These are phyloP conservation scores for Lojkania enalia DNA, from an alignment of 2,329 filamentous ascomycete species.

Conservation along the genomic window DNA sequence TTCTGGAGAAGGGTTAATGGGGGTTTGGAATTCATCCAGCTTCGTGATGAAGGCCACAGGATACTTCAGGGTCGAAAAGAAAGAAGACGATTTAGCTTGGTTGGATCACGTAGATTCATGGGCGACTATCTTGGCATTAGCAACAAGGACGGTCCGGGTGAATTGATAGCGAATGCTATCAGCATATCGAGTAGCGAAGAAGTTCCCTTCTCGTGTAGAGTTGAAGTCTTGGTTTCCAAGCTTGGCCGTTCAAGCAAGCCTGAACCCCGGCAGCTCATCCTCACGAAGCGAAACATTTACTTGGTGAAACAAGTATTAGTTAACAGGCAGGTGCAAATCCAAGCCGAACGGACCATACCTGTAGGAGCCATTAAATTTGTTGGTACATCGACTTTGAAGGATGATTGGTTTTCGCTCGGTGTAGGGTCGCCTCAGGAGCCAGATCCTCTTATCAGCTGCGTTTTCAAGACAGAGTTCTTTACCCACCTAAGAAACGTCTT, in stretches of 20 bases:
- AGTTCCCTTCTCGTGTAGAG: constrained; percentile 86
- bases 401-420: constrained; percentile 96
- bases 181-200: constrained; percentile 73
- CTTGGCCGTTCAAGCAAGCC: constrained; percentile 96
- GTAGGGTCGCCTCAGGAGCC: constrained; percentile 88
- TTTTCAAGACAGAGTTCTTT: constrained; percentile 97
- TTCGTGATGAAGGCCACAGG: constrained; percentile 85
- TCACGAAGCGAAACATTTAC: constrained; percentile 87
- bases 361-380: constrained; percentile 88
- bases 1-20: constrained; percentile 95
- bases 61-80: constrained; percentile 86
- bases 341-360: constrained; percentile 78
- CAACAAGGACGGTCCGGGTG: constrained; percentile 76
- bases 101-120: constrained; percentile 89
- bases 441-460: constrained; percentile 89
- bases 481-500: constrained; percentile 84
- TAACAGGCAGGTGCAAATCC: constrained; percentile 79
- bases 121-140: constrained; percentile 93
- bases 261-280: constrained; percentile 78
- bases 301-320: constrained; percentile 82
- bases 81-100: constrained; percentile 82
- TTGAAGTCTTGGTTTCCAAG: constrained; percentile 87
- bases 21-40: constrained; percentile 83
- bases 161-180: constrained; percentile 76
- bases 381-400: constrained; percentile 76